These are phyloP conservation scores for Leishmania turanica DNA, from an alignment of 208 protist genomes.

Conservation along the genomic window DNA sequence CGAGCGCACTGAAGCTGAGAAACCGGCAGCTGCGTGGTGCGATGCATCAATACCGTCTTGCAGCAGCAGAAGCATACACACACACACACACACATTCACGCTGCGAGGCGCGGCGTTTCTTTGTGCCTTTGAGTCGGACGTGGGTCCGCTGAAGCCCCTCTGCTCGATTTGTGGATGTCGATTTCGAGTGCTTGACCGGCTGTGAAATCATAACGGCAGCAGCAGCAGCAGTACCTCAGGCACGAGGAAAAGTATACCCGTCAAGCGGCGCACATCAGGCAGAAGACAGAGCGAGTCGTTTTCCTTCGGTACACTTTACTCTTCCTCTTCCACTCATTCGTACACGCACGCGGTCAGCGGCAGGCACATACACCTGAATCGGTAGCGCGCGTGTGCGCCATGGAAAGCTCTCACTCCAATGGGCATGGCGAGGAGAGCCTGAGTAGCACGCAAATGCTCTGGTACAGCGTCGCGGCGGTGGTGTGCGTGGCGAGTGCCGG, in stretches of 20 bases:
- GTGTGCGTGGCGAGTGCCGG: conserved; percentile 46
- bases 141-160: too few species aligned
- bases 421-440: conserved; percentile 21
- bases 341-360: background rate
- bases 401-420: background rate
- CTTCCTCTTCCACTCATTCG: background rate
- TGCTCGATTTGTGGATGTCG: too few species aligned
- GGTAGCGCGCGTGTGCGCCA: conserved; percentile 5
- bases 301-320: background rate
- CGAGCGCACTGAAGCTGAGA: background rate
- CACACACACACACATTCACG: background rate
- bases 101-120: background rate
- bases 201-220: too few species aligned
- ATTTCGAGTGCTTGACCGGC: too few species aligned
- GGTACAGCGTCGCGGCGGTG: conserved; percentile 37
- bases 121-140: background rate
- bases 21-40: background rate
- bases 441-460: conserved; percentile 24
- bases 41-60: background rate
- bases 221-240: too few species aligned
- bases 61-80: background rate
- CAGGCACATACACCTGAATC: background rate
- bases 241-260: too few species aligned
- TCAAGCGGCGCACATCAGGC: too few species aligned
- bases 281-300: too few species aligned